phyloP scores from a whole-genome alignment of 1,284 basidiomycete species.

The Ustilago shanxiensis region DNA sequence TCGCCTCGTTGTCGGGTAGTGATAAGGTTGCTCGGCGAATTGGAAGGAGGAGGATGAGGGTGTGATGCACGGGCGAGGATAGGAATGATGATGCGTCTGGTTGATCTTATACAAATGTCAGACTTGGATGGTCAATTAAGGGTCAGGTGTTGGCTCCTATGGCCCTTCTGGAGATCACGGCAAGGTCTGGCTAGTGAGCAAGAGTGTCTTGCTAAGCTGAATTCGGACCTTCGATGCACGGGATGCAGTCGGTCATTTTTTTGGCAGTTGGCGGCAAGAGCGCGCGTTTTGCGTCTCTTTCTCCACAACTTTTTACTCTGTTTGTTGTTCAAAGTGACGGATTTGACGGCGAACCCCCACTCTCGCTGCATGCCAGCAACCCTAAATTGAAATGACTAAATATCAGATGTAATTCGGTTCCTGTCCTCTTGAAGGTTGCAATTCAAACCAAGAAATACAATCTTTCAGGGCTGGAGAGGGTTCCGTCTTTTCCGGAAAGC shows the following conservation, averaged over 20 bases:
- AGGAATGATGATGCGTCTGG: not conserved
- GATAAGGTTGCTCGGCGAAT: not conserved
- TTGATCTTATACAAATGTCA: conserved; percentile 8
- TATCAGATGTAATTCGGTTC: not conserved
- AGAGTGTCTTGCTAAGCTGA: conserved; percentile 7
- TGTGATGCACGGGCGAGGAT: not conserved
- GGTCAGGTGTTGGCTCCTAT: conserved; percentile 15
- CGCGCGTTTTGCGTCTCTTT: conserved; percentile 2
- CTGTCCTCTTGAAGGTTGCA: not conserved
- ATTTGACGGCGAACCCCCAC: conserved; percentile 30
- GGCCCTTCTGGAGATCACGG: conserved; percentile 36
- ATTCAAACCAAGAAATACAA: not conserved
- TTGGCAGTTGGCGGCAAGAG: not conserved
- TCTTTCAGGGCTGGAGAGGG: not conserved
- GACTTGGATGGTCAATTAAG: not conserved
- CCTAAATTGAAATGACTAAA: too few relatives aligned
- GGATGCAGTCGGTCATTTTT: conserved; percentile 4
- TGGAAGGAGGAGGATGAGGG: not conserved
- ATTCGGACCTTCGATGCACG: not conserved
- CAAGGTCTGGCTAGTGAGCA: conserved; percentile 9
- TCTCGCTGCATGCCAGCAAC: not conserved
- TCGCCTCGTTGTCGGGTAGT: not conserved
- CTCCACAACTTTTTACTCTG: conserved; percentile 12
- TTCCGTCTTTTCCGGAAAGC: conserved; percentile 38
- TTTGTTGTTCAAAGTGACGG: conserved; percentile 4